These are phyloP conservation scores for Atkinsonella texensis DNA, from an alignment of 2,329 filamentous ascomycete genomes.

Conservation along the genomic window DNA sequence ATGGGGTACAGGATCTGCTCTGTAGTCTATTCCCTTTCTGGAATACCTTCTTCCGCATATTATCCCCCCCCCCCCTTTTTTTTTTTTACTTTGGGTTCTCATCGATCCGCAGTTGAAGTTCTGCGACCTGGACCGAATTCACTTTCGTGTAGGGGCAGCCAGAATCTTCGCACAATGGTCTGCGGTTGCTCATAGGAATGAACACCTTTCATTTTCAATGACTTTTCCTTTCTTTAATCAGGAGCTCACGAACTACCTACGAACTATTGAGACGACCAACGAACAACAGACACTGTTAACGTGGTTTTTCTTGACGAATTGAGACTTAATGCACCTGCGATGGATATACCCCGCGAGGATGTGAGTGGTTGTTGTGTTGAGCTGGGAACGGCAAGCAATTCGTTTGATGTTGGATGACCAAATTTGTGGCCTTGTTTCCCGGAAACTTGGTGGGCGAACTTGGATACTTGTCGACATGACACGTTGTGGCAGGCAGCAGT, in stretches of 20 bases:
- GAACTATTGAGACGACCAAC: constrained; percentile 18
- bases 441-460: not conserved
- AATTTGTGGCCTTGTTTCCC: not conserved
- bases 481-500: constrained; percentile 5
- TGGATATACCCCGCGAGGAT: constrained; percentile 30
- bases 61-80: too few relatives aligned
- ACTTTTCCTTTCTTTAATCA: constrained; percentile 13
- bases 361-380: constrained; percentile 23
- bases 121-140: not conserved
- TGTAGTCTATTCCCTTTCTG: not conserved
- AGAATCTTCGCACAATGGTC: not conserved
- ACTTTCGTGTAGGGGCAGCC: not conserved
- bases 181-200: constrained; percentile 11
- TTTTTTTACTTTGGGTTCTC: not conserved
- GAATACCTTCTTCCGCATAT: not conserved
- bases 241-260: constrained; percentile 21
- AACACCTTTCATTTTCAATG: constrained; percentile 15
- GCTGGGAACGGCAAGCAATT: constrained; percentile 13
- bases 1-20: not conserved
- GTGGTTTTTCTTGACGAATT: constrained; percentile 22
- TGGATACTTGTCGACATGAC: not conserved
- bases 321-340: constrained; percentile 27
- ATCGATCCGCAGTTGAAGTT: not conserved
- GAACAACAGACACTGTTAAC: constrained; percentile 22
- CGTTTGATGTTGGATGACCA: not conserved